Evolutionary conservation across 345 rosid genomes (phyloP).

Genomic region (Reutealis trisperma): DNA sequence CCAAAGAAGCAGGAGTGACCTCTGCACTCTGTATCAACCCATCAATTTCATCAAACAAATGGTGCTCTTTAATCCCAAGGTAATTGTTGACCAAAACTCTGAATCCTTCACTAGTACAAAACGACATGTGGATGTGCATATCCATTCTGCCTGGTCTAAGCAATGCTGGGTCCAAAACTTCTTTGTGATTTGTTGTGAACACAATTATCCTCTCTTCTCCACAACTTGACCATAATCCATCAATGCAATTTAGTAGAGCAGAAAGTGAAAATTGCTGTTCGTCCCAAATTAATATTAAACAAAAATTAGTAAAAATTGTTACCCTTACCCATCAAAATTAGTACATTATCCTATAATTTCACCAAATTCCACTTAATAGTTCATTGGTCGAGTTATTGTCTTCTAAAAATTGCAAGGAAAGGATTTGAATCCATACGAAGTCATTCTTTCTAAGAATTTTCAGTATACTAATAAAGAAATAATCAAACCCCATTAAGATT

Average conservation of each 20-base stretch:
- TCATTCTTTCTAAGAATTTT: too few species aligned
- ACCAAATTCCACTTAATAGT: too few species aligned
- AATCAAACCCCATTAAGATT: too few species aligned
- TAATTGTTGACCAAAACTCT: slow-evolving; percentile 43
- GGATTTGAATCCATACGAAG: too few species aligned
- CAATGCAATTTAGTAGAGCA: not conserved
- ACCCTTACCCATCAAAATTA: too few species aligned
- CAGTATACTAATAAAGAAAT: too few species aligned
- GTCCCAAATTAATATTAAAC: too few species aligned
- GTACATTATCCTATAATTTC: too few species aligned
- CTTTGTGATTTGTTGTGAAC: slow-evolving; percentile 32
- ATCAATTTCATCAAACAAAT: slow-evolving; percentile 33
- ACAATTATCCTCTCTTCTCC: not conserved
- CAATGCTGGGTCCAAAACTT: slow-evolving; percentile 30
- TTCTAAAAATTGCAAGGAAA: too few species aligned
- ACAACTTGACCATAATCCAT: not conserved
- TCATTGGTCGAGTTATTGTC: too few species aligned
- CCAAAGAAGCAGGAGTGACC: slow-evolving; percentile 34
- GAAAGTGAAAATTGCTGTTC: not conserved
- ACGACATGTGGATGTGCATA: slow-evolving; percentile 45
- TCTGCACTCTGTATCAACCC: slow-evolving; percentile 29
- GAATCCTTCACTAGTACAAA: slow-evolving; percentile 42
- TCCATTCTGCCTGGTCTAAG: slow-evolving; percentile 20
- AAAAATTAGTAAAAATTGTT: too few species aligned
- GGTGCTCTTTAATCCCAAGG: slow-evolving; percentile 33